These are phyloP conservation scores for Macadamia tetraphylla DNA, from an alignment of 164 flowering plant genomes.

Conservation along the genomic window DNA sequence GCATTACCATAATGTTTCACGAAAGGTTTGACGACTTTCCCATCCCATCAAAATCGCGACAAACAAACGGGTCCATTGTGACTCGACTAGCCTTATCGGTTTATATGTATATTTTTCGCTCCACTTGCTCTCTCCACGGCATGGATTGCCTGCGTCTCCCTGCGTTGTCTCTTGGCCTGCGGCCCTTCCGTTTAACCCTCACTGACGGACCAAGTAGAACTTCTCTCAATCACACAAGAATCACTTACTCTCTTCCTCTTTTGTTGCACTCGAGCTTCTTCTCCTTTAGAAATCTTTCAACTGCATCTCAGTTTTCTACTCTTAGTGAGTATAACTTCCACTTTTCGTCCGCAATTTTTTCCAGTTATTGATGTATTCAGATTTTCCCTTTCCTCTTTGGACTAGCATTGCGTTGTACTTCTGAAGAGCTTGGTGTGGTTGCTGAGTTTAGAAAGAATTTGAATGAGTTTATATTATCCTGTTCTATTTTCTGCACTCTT, in stretches of 20 bases:
- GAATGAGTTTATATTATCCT: neutral
- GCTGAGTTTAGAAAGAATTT: neutral
- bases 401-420: neutral
- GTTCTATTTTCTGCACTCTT: neutral
- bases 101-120: neutral
- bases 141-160: conserved; percentile 21
- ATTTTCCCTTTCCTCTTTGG: neutral
- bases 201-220: neutral
- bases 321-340: conserved; percentile 5
- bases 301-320: conserved; percentile 8
- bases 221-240: neutral
- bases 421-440: neutral
- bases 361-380: neutral
- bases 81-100: too few species aligned
- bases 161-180: conserved; percentile 6
- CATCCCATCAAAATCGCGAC: too few species aligned
- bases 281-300: neutral
- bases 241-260: neutral
- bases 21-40: too few species aligned
- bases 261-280: neutral
- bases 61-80: too few species aligned
- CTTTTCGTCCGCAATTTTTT: neutral
- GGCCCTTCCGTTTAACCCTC: conserved; percentile 5
- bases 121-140: neutral
- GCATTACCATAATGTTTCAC: too few species aligned